Percentiles rank a stretch among this genome's conserved stretches.
Conservation (phyloP, 768 basidiomycete genomes). For the Strobilomyces confusus region DNA sequence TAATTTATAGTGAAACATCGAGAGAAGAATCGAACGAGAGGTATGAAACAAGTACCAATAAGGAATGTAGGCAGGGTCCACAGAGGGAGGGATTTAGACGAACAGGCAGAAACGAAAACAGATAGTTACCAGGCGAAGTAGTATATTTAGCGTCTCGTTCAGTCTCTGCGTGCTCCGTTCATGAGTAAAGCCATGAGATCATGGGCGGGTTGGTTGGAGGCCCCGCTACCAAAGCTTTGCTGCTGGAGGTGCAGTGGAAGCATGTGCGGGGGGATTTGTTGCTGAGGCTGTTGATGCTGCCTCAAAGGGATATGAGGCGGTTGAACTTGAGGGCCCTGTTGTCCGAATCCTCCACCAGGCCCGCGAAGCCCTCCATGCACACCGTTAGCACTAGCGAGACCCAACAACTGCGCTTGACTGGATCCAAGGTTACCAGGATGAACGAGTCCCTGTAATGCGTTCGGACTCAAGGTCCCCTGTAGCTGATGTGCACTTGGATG, state of each 20-base stretch:
- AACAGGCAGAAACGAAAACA: conserved; percentile 11
- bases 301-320: conserved; percentile 30
- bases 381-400: conserved; percentile 43
- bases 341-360: conserved; percentile 39
- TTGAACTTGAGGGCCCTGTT: conserved; percentile 31
- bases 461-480: conserved; percentile 43
- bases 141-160: conserved; percentile 27
- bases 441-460: conserved; percentile 49
- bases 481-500: conserved; percentile 44
- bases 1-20: conserved; percentile 27
- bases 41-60: conserved; percentile 32
- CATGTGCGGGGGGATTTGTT: conserved; percentile 52
- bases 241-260: conserved; percentile 59
- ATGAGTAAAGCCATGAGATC: conserved; percentile 84
- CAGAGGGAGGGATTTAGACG: conserved; percentile 8
- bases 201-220: conserved; percentile 56
- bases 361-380: conserved; percentile 44
- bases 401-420: conserved; percentile 42
- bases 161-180: conserved; percentile 68
- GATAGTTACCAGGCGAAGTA: conserved; percentile 7
- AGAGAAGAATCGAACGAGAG: conserved; percentile 18
- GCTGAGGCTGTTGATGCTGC: conserved; percentile 37
- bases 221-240: conserved; percentile 44
- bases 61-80: conserved; percentile 30
- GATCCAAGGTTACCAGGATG: conserved; percentile 54